Conservation (phyloP, 2,329 filamentous ascomycete species). For the Gnomoniopsis smithogilvyi region DNA sequence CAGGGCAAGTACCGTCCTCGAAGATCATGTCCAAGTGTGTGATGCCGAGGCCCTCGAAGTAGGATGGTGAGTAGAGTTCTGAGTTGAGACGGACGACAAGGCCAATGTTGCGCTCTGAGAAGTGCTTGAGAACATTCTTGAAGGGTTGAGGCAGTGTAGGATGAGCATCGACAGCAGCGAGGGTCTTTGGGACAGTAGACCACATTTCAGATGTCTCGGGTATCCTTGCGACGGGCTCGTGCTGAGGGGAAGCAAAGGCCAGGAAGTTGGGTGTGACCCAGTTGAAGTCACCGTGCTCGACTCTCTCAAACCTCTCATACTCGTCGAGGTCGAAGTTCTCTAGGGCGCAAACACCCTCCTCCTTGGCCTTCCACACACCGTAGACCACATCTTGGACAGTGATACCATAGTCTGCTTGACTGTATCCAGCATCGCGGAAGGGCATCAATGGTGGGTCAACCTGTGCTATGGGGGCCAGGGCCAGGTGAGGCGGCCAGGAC, state of each 20-base stretch:
- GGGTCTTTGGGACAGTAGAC: constrained; percentile 68
- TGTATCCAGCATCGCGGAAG: constrained; percentile 97
- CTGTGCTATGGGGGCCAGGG: constrained; percentile 91
- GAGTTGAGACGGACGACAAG: constrained; percentile 95
- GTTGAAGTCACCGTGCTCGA: constrained; percentile 99
- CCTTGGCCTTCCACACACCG: constrained; percentile 97
- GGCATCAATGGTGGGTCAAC: constrained; percentile 98
- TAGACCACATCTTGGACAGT: constrained; percentile 98
- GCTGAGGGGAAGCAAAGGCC: constrained; percentile 93
- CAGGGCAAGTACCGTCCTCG: constrained; percentile 94
- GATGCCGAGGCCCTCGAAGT: constrained; percentile 93
- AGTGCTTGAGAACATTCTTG: constrained; percentile 93
- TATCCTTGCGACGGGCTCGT: constrained; percentile 71
- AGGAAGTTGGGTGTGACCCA: constrained; percentile 96
- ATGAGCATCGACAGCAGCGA: constrained; percentile 68
- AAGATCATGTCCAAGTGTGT: constrained; percentile 99
- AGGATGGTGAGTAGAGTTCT: constrained; percentile 92
- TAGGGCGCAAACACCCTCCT: constrained; percentile 85
- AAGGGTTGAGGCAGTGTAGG: constrained; percentile 78
- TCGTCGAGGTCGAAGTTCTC: constrained; percentile 95
- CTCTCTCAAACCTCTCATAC: constrained; percentile 93
- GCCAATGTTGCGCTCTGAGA: constrained; percentile 82
- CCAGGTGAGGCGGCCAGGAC: constrained; percentile 94
- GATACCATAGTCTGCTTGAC: constrained; percentile 93
- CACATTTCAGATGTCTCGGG: constrained; percentile 70